phyloP scores from a whole-genome alignment of 305 asterid genomes.

The Caryopteris hybrid region DNA sequence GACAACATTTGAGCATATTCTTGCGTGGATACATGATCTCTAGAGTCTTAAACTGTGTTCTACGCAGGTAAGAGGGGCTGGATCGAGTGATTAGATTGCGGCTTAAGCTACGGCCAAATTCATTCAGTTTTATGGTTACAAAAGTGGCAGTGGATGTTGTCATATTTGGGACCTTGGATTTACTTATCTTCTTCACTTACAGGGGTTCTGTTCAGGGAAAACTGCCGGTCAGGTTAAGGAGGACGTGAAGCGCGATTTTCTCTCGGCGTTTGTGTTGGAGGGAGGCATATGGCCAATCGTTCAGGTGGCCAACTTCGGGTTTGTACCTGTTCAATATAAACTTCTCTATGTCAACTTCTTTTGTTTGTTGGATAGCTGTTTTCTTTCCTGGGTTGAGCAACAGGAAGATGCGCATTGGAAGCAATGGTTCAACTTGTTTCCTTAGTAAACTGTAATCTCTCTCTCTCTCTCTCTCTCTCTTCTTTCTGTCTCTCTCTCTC shows the following conservation, averaged over 20 bases:
- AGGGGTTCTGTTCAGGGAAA: slow-evolving; percentile 77
- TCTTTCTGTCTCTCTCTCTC: no score
- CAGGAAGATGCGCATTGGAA: slow-evolving; percentile 85
- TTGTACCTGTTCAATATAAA: slow-evolving; percentile 66
- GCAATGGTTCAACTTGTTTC: slow-evolving; percentile 49
- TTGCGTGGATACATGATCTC: not conserved
- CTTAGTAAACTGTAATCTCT: no score
- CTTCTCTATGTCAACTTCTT: slow-evolving; percentile 87
- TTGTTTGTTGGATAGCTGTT: slow-evolving; percentile 84
- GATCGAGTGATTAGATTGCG: slow-evolving; percentile 60
- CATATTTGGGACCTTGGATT: slow-evolving; percentile 77
- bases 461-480: no score
- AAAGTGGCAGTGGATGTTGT: slow-evolving; percentile 81
- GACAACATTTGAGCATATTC: not conserved
- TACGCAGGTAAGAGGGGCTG: slow-evolving; percentile 70
- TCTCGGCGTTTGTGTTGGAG: slow-evolving; percentile 73
- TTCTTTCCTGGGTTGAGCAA: slow-evolving; percentile 85
- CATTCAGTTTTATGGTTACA: slow-evolving; percentile 64
- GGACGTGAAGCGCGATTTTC: slow-evolving; percentile 74
- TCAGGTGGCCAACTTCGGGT: slow-evolving; percentile 83
- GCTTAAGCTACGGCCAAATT: slow-evolving; percentile 61
- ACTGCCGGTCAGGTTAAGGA: slow-evolving; percentile 61
- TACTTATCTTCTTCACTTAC: slow-evolving; percentile 75
- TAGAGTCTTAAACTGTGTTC: not conserved
- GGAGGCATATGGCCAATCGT: slow-evolving; percentile 84